These are phyloP conservation scores for Phytophthora sojae DNA, from an alignment of 352 stramenopile genomes.

Conservation along the genomic window DNA sequence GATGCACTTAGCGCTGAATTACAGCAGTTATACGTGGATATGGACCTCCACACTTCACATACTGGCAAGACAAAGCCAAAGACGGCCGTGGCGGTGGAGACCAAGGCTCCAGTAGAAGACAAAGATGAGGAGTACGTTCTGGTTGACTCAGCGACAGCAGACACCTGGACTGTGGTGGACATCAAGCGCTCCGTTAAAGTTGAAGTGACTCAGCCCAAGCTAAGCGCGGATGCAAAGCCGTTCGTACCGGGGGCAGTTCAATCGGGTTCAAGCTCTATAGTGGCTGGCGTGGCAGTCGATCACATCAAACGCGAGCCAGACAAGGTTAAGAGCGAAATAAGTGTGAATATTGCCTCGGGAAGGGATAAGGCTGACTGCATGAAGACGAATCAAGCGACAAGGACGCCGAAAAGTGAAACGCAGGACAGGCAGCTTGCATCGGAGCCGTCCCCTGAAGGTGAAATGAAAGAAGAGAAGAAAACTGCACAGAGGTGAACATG, in stretches of 20 bases:
- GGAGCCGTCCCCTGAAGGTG: constrained; percentile 20
- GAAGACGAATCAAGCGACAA: constrained; percentile 3
- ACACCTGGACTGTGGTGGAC: constrained; percentile 25
- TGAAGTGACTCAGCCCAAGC: constrained; percentile 3
- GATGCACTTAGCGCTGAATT: constrained; percentile 39
- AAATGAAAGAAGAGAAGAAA: constrained; percentile 4
- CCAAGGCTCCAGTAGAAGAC: neutral
- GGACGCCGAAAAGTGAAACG: constrained; percentile 1
- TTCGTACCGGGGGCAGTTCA: constrained; percentile 22
- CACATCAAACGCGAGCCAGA: neutral
- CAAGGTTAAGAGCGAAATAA: neutral
- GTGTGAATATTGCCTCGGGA: no score
- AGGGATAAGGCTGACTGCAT: neutral
- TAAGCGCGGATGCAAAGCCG: constrained; percentile 25
- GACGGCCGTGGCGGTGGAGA: neutral
- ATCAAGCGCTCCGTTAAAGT: constrained; percentile 15
- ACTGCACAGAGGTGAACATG: neutral
- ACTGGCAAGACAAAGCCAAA: constrained; percentile 13
- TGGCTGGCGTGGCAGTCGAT: neutral
- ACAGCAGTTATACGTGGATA: constrained; percentile 44
- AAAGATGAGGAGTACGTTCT: constrained; percentile 28
- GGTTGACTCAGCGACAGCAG: constrained; percentile 15
- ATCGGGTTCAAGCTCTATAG: neutral
- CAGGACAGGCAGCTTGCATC: constrained; percentile 4
- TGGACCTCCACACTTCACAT: constrained; percentile 34